A percentile compares a stretch with the other conserved stretches of the same genome.
phyloP scores from a whole-genome alignment of 306 rosid genomes.

The Rosa multiflora region DNA sequence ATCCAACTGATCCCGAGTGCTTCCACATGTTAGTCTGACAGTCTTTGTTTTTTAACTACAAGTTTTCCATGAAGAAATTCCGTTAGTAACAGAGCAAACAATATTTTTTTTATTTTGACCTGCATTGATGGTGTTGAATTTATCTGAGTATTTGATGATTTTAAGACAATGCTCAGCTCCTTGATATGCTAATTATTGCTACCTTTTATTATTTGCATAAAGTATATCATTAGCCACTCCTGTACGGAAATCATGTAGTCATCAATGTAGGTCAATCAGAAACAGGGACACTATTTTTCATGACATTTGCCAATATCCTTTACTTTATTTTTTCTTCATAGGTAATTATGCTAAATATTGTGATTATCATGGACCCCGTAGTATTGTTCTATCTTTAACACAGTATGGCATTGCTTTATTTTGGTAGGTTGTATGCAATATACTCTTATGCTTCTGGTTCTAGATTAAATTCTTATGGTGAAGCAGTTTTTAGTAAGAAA shows the following conservation, averaged over 20 bases:
- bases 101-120: background rate
- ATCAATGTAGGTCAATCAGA: constrained; percentile 1
- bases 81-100: background rate
- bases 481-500: background rate
- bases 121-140: background rate
- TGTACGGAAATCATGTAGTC: background rate
- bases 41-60: background rate
- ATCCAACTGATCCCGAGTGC: constrained; percentile 99
- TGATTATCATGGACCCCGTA: background rate
- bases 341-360: background rate
- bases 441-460: background rate
- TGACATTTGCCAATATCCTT: background rate
- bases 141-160: constrained; percentile 8
- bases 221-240: background rate
- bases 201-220: background rate
- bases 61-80: constrained; percentile 1
- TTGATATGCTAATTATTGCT: background rate
- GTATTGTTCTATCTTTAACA: background rate
- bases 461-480: background rate
- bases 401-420: background rate
- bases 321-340: background rate
- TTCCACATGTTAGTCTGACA: constrained; percentile 90
- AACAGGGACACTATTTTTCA: background rate
- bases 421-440: background rate
- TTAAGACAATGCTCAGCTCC: background rate